Evolutionary conservation across 2,329 filamentous ascomycete species (phyloP), one percentile per base, ranked within the genome.

Genomic region (Colletotrichum sp.): DNA sequence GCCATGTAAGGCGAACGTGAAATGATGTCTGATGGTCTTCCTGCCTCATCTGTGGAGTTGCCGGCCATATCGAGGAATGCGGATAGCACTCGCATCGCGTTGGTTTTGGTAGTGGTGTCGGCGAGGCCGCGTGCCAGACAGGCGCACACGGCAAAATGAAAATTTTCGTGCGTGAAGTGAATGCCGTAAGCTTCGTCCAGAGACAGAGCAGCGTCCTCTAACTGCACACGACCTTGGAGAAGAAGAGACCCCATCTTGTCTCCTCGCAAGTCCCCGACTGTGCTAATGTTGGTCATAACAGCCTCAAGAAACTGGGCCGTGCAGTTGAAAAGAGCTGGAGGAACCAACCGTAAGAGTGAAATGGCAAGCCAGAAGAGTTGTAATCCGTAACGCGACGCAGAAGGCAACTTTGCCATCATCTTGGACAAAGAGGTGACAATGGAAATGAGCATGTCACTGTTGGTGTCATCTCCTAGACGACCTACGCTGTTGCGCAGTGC

Each of bases 311-410:
- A 92, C 34, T 90, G 87, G 2, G 92, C 92, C 6, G 92, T 89
- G 80, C 91, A 93, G 82, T 93, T 94, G 84, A 94, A 94, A 2
- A 94, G 87, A 52, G 84, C 86, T 8, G 89, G 85, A 5, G 93
- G 92, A 19, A 93, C 91, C 4, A 94, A 88, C 9, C 93, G 89
- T 29, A 94, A 87, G 1, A 94, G 86, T 4, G 92, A 93, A 78
- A 94, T 90, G 12, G 92, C 92, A 39, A 94, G 86, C 93, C 93
- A 94, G 81, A 94, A 94, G 8, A 94, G 86, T 79, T 94, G 93
- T 39, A 93, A 84, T 1, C 92, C 92, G 80, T 94, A 94, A 36
- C 93, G 89, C 32, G 93, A 94, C 12, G 92, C 89, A 4, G 91
- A 90, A 8, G 91, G 91, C 25, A 94, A 87, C 80, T 94, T 94